phyloP scores from a whole-genome alignment of 1,284 basidiomycete genomes.

The Irpex sp. region DNA sequence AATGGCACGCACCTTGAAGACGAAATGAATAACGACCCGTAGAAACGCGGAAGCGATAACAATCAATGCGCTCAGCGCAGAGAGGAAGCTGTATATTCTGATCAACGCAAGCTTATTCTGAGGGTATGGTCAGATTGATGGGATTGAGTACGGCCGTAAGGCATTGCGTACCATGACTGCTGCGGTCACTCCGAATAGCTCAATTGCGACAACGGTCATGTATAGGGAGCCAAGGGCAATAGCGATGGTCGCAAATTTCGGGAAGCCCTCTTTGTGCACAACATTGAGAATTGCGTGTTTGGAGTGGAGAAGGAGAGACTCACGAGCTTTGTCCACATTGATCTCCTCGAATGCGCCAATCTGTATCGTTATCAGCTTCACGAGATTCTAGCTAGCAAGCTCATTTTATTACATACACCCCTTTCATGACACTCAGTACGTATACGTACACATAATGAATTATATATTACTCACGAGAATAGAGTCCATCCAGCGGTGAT shows the following conservation, averaged over 20 bases:
- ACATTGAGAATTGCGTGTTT: neutral
- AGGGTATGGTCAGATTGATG: conserved; percentile 3
- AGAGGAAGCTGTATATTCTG: conserved; percentile 52
- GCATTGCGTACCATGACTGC: conserved; percentile 45
- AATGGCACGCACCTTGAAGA: conserved; percentile 47
- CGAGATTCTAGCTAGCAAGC: neutral
- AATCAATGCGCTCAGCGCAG: conserved; percentile 47
- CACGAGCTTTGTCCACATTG: conserved; percentile 43
- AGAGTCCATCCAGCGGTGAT: conserved; percentile 56
- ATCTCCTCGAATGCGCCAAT: conserved; percentile 58
- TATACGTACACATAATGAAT: conserved; percentile 6
- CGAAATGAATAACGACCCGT: conserved; percentile 61
- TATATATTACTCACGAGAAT: conserved; percentile 40
- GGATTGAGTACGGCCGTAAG: neutral
- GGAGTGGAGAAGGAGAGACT: conserved; percentile 20
- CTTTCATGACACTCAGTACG: conserved; percentile 27
- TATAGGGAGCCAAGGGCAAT: conserved; percentile 61
- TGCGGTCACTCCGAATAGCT: conserved; percentile 54
- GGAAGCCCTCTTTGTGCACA: conserved; percentile 34
- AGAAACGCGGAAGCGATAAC: conserved; percentile 54
- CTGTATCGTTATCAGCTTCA: conserved; percentile 28
- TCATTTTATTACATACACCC: conserved; percentile 39
- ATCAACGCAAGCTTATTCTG: conserved; percentile 61
- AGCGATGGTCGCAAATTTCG: conserved; percentile 52
- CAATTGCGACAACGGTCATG: conserved; percentile 47